These are phyloP conservation scores for Macrocybe gigantea DNA, from an alignment of 768 basidiomycete species.

Conservation along the genomic window DNA sequence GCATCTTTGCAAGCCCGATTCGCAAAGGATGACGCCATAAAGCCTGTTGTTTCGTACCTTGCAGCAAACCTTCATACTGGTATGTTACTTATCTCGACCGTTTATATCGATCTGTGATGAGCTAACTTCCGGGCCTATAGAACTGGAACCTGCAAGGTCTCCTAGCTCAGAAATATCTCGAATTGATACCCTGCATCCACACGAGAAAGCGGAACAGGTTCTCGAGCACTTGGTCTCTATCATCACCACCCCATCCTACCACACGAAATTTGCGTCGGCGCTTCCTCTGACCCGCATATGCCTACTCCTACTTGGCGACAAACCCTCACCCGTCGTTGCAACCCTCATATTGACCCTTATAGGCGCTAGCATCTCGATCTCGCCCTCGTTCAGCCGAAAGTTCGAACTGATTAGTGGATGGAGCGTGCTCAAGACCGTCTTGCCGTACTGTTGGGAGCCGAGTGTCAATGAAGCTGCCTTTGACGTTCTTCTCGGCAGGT, in stretches of 20 bases:
- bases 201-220: conserved; percentile 63
- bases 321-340: conserved; percentile 56
- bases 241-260: conserved; percentile 48
- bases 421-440: conserved; percentile 60
- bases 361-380: conserved; percentile 45
- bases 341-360: conserved; percentile 58
- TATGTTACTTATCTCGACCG: conserved; percentile 21
- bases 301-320: conserved; percentile 73
- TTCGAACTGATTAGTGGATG: conserved; percentile 87
- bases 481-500: conserved; percentile 60
- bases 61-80: conserved; percentile 74
- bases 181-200: conserved; percentile 41
- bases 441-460: conserved; percentile 67
- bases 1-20: conserved; percentile 62
- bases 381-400: conserved; percentile 65
- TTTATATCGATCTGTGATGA: conserved; percentile 5
- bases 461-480: conserved; percentile 64
- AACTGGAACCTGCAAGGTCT: conserved; percentile 26
- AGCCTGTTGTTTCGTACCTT: conserved; percentile 81
- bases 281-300: conserved; percentile 77
- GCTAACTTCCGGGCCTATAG: conserved; percentile 9
- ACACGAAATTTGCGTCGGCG: conserved; percentile 64
- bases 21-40: conserved; percentile 68
- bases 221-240: conserved; percentile 60
- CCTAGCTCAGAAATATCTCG: conserved; percentile 53